Evolutionary conservation across 805 yeast genomes (phyloP).

Genomic region (Hanseniaspora singularis): DNA sequence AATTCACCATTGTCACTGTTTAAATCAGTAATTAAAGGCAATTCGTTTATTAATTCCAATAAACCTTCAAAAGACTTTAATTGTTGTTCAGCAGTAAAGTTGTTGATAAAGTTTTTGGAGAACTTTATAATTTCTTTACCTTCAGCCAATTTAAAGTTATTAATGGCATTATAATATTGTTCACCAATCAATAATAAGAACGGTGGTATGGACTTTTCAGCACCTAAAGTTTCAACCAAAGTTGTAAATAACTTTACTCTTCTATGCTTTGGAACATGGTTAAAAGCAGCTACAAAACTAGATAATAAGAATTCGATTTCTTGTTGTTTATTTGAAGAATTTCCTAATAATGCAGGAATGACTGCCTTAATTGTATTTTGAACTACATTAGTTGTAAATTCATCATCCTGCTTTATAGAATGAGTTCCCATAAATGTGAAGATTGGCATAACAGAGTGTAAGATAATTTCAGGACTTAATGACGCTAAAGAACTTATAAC

Average conservation of each 20-base stretch:
- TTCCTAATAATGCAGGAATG: constrained; percentile 71
- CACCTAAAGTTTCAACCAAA: constrained; percentile 62
- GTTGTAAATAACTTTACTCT: constrained; percentile 75
- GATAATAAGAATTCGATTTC: constrained; percentile 77
- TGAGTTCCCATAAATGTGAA: constrained; percentile 99
- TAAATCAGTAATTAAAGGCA: constrained; percentile 8
- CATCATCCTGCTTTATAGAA: constrained; percentile 92
- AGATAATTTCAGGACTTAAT: constrained; percentile 76
- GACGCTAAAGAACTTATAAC: constrained; percentile 82
- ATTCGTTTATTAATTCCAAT: constrained; percentile 30
- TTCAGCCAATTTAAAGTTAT: constrained; percentile 51
- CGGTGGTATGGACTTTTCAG: constrained; percentile 52
- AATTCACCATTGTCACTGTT: constrained; percentile 32
- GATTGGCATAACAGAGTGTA: constrained; percentile 98
- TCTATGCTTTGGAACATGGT: constrained; percentile 93
- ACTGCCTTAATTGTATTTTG: constrained; percentile 84
- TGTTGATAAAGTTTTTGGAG: constrained; percentile 52
- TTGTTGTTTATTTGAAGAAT: constrained; percentile 35
- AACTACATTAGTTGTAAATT: constrained; percentile 80
- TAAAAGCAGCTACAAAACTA: constrained; percentile 87
- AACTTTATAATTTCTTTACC: constrained; percentile 61
- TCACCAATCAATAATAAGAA: constrained; percentile 70
- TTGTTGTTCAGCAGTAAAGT: constrained; percentile 58
- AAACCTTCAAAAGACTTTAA: constrained; percentile 42
- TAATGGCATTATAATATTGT: constrained; percentile 48